Conservation (phyloP, 768 basidiomycete species). For the Podaxis sp. region DNA sequence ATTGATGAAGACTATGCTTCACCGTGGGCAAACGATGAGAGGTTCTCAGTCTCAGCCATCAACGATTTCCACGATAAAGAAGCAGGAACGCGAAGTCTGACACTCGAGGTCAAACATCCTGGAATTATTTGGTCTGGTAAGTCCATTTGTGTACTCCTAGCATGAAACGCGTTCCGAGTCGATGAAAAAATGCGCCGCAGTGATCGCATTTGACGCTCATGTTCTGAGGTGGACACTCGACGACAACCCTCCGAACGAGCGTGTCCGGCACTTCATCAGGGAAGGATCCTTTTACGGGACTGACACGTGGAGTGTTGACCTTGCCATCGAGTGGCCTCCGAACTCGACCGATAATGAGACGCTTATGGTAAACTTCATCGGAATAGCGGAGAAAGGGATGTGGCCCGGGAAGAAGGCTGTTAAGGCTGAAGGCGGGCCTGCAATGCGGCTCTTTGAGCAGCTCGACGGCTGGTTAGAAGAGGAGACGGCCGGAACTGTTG, state of each 20-base stretch:
- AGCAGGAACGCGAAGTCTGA: conserved; percentile 69
- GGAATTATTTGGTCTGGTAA: conserved; percentile 85
- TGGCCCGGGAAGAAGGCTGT: conserved; percentile 72
- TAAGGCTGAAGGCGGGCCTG: conserved; percentile 49
- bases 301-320: conserved; percentile 69
- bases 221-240: conserved; percentile 85
- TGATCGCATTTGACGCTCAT: conserved; percentile 89
- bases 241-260: conserved; percentile 72
- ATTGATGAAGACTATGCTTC: conserved; percentile 48
- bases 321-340: conserved; percentile 61
- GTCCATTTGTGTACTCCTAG: conserved; percentile 18
- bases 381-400: conserved; percentile 81
- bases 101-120: conserved; percentile 71
- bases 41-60: conserved; percentile 56
- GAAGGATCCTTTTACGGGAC: conserved; percentile 86
- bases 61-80: conserved; percentile 54
- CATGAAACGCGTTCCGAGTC: neutral
- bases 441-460: conserved; percentile 73
- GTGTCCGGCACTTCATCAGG: conserved; percentile 85
- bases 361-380: conserved; percentile 72
- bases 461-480: conserved; percentile 76
- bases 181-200: conserved; percentile 31
- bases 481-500: conserved; percentile 63
- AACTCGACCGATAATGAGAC: conserved; percentile 24
- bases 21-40: conserved; percentile 39